A percentile compares a stretch with the other conserved stretches of the same genome.
Evolutionary conservation across 2,329 filamentous ascomycete species (phyloP).

Genomic region (Seiridium cupressi): DNA sequence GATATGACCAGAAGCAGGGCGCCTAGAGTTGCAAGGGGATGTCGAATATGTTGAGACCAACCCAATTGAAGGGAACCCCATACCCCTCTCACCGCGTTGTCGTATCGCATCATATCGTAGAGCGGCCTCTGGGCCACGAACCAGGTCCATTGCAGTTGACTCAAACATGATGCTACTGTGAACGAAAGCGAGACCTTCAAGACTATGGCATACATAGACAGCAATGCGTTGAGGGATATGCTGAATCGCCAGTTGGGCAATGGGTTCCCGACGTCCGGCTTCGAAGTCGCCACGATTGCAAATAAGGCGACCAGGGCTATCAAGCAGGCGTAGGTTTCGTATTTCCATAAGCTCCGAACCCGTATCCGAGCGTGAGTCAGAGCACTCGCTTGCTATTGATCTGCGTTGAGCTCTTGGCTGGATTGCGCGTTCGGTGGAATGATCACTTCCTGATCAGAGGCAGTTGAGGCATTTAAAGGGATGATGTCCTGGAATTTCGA

Average conservation of each 20-base stretch:
- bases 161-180: slow-evolving; percentile 1
- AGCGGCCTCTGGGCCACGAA: neutral
- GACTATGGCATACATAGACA: neutral
- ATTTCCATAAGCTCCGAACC: too few relatives aligned
- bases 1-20: neutral
- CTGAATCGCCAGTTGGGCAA: neutral
- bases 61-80: slow-evolving; percentile 5
- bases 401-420: too few relatives aligned
- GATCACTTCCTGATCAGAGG: too few relatives aligned
- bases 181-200: neutral
- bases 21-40: slow-evolving; percentile 1
- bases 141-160: slow-evolving; percentile 8
- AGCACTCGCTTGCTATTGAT: too few relatives aligned
- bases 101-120: slow-evolving; percentile 5
- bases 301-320: too few relatives aligned
- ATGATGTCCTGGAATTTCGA: too few relatives aligned
- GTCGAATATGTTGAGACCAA: neutral
- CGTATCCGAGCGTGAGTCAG: too few relatives aligned
- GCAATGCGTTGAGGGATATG: slow-evolving; percentile 2
- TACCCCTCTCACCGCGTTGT: neutral
- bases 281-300: neutral
- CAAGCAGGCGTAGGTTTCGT: too few relatives aligned
- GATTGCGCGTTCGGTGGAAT: too few relatives aligned
- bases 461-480: too few relatives aligned
- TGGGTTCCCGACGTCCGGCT: neutral